Percentiles rank a stretch among this genome's conserved stretches.
Evolutionary conservation across 345 rosid genomes (phyloP).

Genomic region (Salix suchowensis): DNA sequence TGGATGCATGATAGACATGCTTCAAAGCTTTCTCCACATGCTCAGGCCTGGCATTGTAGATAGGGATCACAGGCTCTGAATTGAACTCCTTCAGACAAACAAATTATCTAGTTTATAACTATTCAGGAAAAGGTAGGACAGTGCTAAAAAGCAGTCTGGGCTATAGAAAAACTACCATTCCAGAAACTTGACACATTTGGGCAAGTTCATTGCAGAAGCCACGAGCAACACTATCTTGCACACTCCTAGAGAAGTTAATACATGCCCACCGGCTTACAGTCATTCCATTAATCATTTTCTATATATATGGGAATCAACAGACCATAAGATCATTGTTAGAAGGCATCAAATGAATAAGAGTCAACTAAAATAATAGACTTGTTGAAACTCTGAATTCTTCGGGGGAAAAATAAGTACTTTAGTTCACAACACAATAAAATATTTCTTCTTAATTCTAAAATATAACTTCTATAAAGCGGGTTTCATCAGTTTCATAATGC

Average conservation of each 20-base stretch:
- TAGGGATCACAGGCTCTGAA: slow-evolving; percentile 87
- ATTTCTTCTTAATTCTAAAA: not conserved
- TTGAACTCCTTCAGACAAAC: slow-evolving; percentile 64
- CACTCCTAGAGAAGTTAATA: slow-evolving; percentile 89
- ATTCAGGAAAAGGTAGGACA: not conserved
- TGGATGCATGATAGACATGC: slow-evolving; percentile 75
- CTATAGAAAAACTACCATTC: slow-evolving; percentile 59
- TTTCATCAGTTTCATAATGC: not conserved
- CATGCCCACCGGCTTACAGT: slow-evolving; percentile 95
- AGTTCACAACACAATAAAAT: not conserved
- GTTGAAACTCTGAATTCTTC: not conserved
- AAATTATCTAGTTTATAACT: not conserved
- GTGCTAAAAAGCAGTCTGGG: not conserved
- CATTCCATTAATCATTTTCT: slow-evolving; percentile 99
- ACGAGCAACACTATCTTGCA: slow-evolving; percentile 88
- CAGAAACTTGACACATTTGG: slow-evolving; percentile 99
- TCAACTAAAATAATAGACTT: not conserved
- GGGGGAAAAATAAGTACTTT: not conserved
- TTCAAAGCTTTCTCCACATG: slow-evolving; percentile 97
- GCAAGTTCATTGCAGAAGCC: slow-evolving; percentile 90
- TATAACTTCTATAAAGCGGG: not conserved
- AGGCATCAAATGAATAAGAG: not conserved
- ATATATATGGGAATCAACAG: slow-evolving; percentile 8
- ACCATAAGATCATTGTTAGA: slow-evolving; percentile 9
- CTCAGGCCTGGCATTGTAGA: slow-evolving; percentile 86